Base-by-base conservation (phyloP, 441 rosid genomes). In the Gossypium armourianum region DNA sequence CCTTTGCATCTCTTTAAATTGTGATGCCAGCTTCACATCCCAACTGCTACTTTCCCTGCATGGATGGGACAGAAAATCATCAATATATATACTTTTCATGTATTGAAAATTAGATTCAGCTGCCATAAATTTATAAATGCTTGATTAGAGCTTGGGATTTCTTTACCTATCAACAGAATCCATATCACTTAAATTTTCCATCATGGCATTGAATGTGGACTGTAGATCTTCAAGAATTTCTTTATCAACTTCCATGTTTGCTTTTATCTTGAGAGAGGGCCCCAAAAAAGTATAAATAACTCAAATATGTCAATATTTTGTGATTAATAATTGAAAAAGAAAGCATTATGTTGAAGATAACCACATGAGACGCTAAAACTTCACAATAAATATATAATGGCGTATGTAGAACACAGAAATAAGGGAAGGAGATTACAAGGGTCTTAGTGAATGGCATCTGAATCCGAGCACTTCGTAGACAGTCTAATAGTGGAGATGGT, bases 401-500 rank as follows among this genome's bases (percentile, higher is more conserved):
- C 52, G 45, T 77, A 57, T 2, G n/a, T 9, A 70, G 21, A 75
- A 62, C n/a, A 74, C 20, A 62, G 43, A 70, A 43, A 26, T 26
- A 68, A 12, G 68, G 52, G 66, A 71, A 75, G 78, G 80, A 71
- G 66, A 76, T 84, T 84, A 84, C 97, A 65, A 72, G 61, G n/a
- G 68, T 67, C 59, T 76, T 68, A 2, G 73, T 55, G 29, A 67
- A 78, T 40, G 15, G 60, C 1, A 36, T 3, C 40, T 72, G 78
- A 57, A 58, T 61, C 32, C 64, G 88, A 74, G 89, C 91, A 71
- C 74, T 81, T 23, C 96, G 81, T 21, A 93, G 79, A 74, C 75
- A 82, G 78, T 90, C 86, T 64, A 91, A 80, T 70, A 91, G 79
- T 15, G 96, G 96, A 76, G 86, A 68, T 70, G 96, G 98, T 78